Conservation (phyloP, 2,329 filamentous ascomycete genomes). For the Paecilomyces variotii region DNA sequence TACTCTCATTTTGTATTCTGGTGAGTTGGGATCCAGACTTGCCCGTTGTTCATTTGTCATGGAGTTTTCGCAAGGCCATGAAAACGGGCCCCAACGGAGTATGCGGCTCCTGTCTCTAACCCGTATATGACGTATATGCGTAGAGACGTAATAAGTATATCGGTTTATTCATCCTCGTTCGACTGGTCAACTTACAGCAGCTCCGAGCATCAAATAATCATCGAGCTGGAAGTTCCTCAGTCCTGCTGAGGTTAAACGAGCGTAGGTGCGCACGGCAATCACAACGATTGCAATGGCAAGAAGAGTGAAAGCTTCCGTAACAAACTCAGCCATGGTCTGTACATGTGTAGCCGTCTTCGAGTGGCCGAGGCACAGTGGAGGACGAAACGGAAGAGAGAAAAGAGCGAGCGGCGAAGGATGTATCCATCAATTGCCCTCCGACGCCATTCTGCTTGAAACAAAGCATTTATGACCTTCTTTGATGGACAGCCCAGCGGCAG, state of each 20-base stretch:
- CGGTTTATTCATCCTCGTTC: neutral
- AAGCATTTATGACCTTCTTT: neutral
- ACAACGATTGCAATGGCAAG: conserved; percentile 43
- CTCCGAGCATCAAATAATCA: conserved; percentile 53
- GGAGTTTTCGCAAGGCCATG: conserved; percentile 49
- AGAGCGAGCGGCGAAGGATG: neutral
- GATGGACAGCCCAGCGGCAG: neutral
- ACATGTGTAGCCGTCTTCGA: neutral
- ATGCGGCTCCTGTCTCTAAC: conserved; percentile 43
- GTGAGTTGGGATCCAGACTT: conserved; percentile 35
- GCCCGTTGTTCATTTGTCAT: conserved; percentile 47
- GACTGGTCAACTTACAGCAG: conserved; percentile 34
- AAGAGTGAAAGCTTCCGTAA: conserved; percentile 43
- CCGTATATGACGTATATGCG: conserved; percentile 41
- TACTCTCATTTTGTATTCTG: conserved; percentile 44
- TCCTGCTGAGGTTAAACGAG: conserved; percentile 42
- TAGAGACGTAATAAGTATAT: neutral
- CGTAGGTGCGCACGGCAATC: conserved; percentile 44
- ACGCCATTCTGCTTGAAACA: neutral
- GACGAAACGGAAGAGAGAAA: neutral
- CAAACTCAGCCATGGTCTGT: conserved; percentile 23
- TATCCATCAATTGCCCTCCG: neutral
- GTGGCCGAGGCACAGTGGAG: neutral
- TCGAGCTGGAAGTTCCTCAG: conserved; percentile 46
- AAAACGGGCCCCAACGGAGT: conserved; percentile 42